phyloP scores from a whole-genome alignment of 805 yeast species.

The Cyberlindnera veronae region DNA sequence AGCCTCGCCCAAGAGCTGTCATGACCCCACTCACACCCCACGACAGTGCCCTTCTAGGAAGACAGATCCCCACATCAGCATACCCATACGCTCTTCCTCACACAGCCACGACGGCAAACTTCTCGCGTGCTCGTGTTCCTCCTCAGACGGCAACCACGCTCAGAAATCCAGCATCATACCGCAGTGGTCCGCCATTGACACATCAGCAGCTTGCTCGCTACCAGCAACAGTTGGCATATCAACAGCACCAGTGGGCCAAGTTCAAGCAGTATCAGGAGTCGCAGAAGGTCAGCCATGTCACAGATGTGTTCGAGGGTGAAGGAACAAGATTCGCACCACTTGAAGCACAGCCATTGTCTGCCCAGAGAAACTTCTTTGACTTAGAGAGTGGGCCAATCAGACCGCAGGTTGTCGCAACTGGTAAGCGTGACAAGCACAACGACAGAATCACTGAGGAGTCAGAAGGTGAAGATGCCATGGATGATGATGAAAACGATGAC shows the following conservation, averaged over 20 bases:
- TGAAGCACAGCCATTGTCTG: slow-evolving; percentile 48
- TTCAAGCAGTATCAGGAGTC: slow-evolving; percentile 25
- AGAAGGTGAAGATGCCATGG: slow-evolving; percentile 13
- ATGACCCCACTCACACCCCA: slow-evolving; percentile 17
- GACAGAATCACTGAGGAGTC: slow-evolving; percentile 17
- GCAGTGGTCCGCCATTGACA: slow-evolving; percentile 21
- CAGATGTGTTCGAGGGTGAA: slow-evolving; percentile 49
- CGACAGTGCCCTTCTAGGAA: slow-evolving; percentile 7
- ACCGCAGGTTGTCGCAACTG: slow-evolving; percentile 12
- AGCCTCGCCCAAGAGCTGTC: slow-evolving; percentile 16
- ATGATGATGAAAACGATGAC: slow-evolving; percentile 24
- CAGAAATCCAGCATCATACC: slow-evolving; percentile 16
- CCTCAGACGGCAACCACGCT: slow-evolving; percentile 25
- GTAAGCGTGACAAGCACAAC: not conserved
- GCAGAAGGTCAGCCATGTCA: slow-evolving; percentile 32
- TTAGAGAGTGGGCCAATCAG: slow-evolving; percentile 17
- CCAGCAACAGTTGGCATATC: slow-evolving; percentile 26
- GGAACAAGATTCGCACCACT: slow-evolving; percentile 45
- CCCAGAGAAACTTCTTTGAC: slow-evolving; percentile 41
- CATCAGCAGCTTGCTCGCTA: slow-evolving; percentile 24
- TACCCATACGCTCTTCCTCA: slow-evolving; percentile 12
- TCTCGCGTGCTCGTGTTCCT: slow-evolving; percentile 1
- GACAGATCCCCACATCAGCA: slow-evolving; percentile 13
- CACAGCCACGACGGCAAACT: slow-evolving; percentile 1
- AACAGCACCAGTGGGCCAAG: slow-evolving; percentile 28